phyloP scores from a whole-genome alignment of 1,284 basidiomycete species.

The Austroboletus olivaceoglutinosus region DNA sequence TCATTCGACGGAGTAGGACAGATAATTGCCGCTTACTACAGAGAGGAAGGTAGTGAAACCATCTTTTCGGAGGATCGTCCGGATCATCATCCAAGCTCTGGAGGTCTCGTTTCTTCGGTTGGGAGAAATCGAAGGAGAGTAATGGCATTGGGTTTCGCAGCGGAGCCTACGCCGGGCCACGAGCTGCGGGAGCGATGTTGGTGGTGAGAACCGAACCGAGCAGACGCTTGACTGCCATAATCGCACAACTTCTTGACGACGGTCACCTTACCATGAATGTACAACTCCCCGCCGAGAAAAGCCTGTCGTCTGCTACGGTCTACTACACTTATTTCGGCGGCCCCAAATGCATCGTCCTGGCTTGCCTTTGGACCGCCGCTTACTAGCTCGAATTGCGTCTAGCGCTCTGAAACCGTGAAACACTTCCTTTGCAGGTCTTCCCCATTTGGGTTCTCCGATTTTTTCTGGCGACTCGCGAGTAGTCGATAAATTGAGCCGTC shows the following conservation, averaged over 20 bases:
- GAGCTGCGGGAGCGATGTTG: neutral
- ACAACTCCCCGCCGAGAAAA: no score
- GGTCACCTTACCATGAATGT: no score
- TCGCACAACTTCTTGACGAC: no score
- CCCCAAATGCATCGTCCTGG: no score
- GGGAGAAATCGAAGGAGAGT: conserved; percentile 29
- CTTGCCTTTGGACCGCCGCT: no score
- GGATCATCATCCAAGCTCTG: conserved; percentile 24
- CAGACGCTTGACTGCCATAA: no score
- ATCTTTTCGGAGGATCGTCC: conserved; percentile 41
- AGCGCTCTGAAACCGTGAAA: no score
- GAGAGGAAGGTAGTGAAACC: conserved; percentile 60
- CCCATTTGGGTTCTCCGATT: neutral
- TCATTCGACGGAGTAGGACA: neutral
- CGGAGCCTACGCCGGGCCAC: neutral
- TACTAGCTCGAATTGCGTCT: no score
- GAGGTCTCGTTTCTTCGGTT: conserved; percentile 10
- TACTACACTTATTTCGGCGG: no score
- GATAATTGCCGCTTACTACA: conserved; percentile 39
- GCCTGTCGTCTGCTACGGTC: no score
- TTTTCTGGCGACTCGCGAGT: no score
- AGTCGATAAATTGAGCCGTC: neutral
- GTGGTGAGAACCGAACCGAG: neutral
- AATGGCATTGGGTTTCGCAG: conserved; percentile 24
- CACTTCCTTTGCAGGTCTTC: neutral